phyloP scores from a whole-genome alignment of 371 early-diverging fungal species.

The Lichtheimia corymbifera region DNA sequence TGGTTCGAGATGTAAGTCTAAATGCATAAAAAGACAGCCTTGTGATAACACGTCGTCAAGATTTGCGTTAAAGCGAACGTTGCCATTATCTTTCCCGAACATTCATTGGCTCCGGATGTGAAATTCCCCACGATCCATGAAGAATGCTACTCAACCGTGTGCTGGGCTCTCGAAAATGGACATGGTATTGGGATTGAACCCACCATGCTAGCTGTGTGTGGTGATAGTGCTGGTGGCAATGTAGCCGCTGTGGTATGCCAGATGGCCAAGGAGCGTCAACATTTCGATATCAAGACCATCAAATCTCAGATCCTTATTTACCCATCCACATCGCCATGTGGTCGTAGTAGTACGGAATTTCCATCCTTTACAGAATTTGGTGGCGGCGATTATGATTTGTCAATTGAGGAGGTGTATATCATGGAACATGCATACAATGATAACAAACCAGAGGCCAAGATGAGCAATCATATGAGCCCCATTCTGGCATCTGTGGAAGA shows the following conservation, averaged over 20 bases:
- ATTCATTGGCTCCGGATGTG: conserved; percentile 24
- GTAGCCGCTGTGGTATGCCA: conserved; percentile 11
- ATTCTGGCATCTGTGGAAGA: conserved; percentile 17
- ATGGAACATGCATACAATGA: conserved; percentile 1
- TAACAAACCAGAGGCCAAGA: background rate
- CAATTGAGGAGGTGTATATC: background rate
- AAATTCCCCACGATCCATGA: conserved; percentile 26
- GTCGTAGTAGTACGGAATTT: background rate
- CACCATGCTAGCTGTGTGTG: conserved; percentile 14
- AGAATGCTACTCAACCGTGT: conserved; percentile 22
- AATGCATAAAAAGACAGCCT: too few species aligned
- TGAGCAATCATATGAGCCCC: conserved; percentile 2
- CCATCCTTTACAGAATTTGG: conserved; percentile 14
- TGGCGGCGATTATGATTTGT: conserved; percentile 10
- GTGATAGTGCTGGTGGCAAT: conserved; percentile 29
- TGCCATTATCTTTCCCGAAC: conserved; percentile 21
- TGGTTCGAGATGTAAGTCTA: conserved; percentile 11
- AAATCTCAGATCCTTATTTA: conserved; percentile 21
- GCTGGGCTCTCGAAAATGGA: conserved; percentile 13
- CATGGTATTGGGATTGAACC: conserved; percentile 13
- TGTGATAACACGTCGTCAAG: background rate
- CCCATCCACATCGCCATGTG: background rate
- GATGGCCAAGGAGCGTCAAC: background rate
- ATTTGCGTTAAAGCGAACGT: conserved; percentile 5
- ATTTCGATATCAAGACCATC: background rate